phyloP scores from a whole-genome alignment of 257 asterid species.

The Scutellaria minor region DNA sequence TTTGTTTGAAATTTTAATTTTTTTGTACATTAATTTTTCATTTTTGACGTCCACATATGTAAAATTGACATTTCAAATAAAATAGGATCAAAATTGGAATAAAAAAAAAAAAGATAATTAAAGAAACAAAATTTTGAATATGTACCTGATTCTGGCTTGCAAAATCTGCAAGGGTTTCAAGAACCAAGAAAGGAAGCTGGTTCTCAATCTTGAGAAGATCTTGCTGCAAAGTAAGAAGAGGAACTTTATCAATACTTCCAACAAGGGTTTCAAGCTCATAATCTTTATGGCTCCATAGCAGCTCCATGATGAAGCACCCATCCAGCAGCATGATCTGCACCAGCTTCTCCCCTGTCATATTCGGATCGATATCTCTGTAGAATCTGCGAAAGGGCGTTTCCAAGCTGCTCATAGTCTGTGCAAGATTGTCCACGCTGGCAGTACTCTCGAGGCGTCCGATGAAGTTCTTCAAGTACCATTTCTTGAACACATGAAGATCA shows the following conservation, averaged over 20 bases:
- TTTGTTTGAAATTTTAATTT: too few species aligned
- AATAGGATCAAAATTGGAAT: too few species aligned
- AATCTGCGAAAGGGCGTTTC: neutral
- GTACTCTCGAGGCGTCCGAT: neutral
- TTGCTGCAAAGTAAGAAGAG: conserved; percentile 25
- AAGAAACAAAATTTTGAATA: too few species aligned
- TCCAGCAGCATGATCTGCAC: conserved; percentile 31
- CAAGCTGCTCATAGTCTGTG: neutral
- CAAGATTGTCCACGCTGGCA: neutral
- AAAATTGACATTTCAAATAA: too few species aligned
- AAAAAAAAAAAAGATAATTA: too few species aligned
- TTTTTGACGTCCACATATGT: too few species aligned
- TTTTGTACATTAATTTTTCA: too few species aligned
- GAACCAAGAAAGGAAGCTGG: conserved; percentile 30
- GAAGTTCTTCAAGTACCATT: conserved; percentile 21
- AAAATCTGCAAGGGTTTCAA: neutral
- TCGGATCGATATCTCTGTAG: neutral
- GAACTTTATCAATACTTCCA: neutral
- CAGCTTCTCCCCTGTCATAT: neutral
- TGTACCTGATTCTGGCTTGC: neutral
- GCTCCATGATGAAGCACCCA: conserved; percentile 29
- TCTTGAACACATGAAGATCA: conserved; percentile 9
- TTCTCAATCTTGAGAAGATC: conserved; percentile 39
- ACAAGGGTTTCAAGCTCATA: neutral
- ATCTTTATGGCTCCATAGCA: neutral